Evolutionary conservation across 805 yeast genomes (phyloP).

Genomic region (Brettanomyces bruxellensis): DNA sequence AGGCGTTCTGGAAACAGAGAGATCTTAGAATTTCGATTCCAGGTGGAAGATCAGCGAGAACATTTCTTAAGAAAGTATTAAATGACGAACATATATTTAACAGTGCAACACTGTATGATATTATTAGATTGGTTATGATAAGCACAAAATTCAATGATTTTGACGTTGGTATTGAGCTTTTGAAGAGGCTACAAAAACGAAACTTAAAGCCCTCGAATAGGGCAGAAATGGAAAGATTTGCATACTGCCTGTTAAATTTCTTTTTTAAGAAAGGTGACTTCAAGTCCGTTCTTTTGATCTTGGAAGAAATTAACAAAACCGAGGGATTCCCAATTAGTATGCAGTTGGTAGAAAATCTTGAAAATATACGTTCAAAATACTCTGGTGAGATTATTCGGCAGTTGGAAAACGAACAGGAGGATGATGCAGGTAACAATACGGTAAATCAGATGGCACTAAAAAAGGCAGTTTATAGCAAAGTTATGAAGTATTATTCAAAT

Average conservation of each 20-base stretch:
- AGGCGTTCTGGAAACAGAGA: conserved; percentile 16
- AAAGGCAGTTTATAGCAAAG: conserved; percentile 7
- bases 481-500: conserved; percentile 8
- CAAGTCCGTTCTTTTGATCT: conserved; percentile 6
- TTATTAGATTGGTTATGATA: conserved; percentile 1
- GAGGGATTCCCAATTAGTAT: conserved; percentile 6
- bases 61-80: conserved; percentile 3
- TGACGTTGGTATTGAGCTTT: conserved; percentile 7
- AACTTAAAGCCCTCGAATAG: conserved; percentile 6
- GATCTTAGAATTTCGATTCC: conserved; percentile 6
- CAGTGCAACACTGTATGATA: neutral
- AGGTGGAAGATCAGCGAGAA: conserved; percentile 3
- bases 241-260: conserved; percentile 8
- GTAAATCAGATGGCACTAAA: neutral
- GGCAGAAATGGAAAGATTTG: conserved; percentile 7
- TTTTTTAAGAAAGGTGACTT: conserved; percentile 8
- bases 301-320: conserved; percentile 9
- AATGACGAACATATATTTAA: neutral
- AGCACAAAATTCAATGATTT: conserved; percentile 7
- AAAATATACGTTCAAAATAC: neutral
- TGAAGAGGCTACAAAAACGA: conserved; percentile 4
- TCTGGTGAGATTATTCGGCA: neutral
- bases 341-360: conserved; percentile 7
- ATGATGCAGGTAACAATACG: neutral
- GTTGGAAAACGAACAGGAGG: neutral